Base-by-base conservation (phyloP, 1,139 yeast species). In the Saccharomyces pastorianus region DNA sequence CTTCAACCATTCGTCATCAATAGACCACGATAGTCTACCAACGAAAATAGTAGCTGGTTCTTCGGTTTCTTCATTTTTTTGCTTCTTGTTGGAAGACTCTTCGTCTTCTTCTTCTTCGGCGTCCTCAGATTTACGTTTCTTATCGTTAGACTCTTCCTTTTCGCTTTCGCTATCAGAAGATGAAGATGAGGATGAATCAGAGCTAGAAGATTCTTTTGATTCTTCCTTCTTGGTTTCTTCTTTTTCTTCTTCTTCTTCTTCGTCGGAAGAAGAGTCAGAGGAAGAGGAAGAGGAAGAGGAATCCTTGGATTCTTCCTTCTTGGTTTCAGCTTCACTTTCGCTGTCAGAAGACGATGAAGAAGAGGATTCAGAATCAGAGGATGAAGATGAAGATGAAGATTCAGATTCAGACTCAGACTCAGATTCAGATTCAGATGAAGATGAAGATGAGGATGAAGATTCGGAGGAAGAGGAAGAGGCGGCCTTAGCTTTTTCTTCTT, bases 21-120 rank as follows among this genome's bases (percentile, higher is more conserved):
- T 81, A 75, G 85, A 88, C 98, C 98, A 93, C 32, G 99, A 90
- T 68, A 93, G 83, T 77, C 98, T 85, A 67, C 99, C 99, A 61
- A 90, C 98, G 68, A 93, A 93, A 64, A 93, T 76, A 60, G 98
- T 93, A 58, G 93, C 88, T 66, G 91, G 87, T 73, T 87, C 77
- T 51, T 68, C 73, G 49, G 66, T 60, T 26, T 63, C 68, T 49
- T 71, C 75, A 54, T 70, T 64, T 68, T 75, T 76, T 57, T 72
- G 71, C 70, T 80, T 78, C 67, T 77, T 78, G 51, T 74, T 54
- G 38, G 65, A 56, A n/a, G 68, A 54, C 42, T 63, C 61, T n/a
- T 59, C 55, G 41, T 60, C 63, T 47, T 66, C 56, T 38, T 29
- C 32, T 73, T 87, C 77, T 50, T 68, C 73, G 49, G 66, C 60